Evolutionary conservation across 2,329 filamentous ascomycete species (phyloP), one percentile per base, ranked within the genome.

Genomic region (Ilyonectria mors-panacis): DNA sequence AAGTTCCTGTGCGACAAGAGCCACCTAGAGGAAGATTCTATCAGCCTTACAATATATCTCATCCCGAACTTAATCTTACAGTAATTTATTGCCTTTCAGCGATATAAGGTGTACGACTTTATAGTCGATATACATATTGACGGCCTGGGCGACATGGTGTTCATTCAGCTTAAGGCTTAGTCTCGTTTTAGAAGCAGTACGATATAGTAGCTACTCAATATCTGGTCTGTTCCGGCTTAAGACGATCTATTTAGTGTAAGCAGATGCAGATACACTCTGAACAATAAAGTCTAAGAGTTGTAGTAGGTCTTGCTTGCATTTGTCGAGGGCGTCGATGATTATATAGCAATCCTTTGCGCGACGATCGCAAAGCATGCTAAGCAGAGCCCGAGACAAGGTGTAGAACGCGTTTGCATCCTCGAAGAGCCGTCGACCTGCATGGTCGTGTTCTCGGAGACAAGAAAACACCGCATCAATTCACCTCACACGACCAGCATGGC

Each of bases 401-500:
- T 37, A 37, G 33, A 37, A 37, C 33, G 33, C 33, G 2, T 37
- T 37, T 37, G 33, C 10, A 15, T 8, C 33, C 33, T 37, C 33
- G 33, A 7, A 37, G 33, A 37, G 33, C 10, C 33, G 33, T 37
- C 33, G 6, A 37, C 33, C 33, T 37, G 33, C 33, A 37, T 37
- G 33, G 33, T 37, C 33, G 59, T n/a, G n/a, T n/a, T n/a, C n/a
- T n/a, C n/a, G n/a, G n/a, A n/a, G n/a, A n/a, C n/a, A n/a, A n/a
- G n/a, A n/a, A n/a, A n/a, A n/a, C n/a, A n/a, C n/a, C n/a, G n/a
- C 23, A 50, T 50, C 12, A 10, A 50, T 50, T 28, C 23, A 26
- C 45, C 45, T 50, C 45, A 50, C 23, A 50, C 23, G 19, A 33
- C 48, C 23, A 30, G 48, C 28, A 67, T 68, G 50, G 28, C 64